Base-by-base conservation (phyloP, 768 basidiomycete genomes). In the Pholiota molesta region DNA sequence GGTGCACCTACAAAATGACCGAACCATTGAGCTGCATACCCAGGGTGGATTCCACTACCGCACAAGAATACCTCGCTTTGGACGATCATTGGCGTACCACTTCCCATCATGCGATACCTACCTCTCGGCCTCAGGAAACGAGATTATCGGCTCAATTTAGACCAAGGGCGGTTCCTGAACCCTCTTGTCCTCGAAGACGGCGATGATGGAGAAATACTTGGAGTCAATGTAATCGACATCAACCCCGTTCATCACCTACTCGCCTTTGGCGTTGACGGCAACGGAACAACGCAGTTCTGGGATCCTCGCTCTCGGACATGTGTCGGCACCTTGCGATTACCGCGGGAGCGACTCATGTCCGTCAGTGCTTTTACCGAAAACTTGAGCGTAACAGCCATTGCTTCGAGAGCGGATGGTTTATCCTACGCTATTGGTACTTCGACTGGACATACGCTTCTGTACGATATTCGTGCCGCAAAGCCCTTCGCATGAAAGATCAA, bases 121-220 rank as follows among this genome's bases (percentile, higher is more conserved):
- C 68, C 73, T 98, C 53, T 86, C 89, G 17, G 94, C 91, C 5
- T 86, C 94, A 0, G 95, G 95, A 16, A 84, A 84, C 57, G 95
- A 98, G 66, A 82, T 99, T 99, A 90, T 72, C 89, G 97, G 0
- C 86, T 99, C 62, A 99, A 98, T 72, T 87, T 99, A 66, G 95
- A 95, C 67, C 92, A 97, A 77, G 97, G 97, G 2, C 86, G 94
- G 13, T 99, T 95, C 74, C 84, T 99, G 81, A 91, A 76, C 45
- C 92, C 97, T 0, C 81, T 95, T 26, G 78, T 80, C 9, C 81
- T 95, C 39, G 75, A 83, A 60, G 77, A 81, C 3, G 79, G 77
- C 11, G 73, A 78, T 8, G 81, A 79, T 37, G 81, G 79, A 5
- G 81, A 86, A 29, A 86, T 97, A 17, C 76, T 82, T 1, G 97